phyloP scores from a whole-genome alignment of 352 stramenopile species.

The Thraustochytrium sp. region DNA sequence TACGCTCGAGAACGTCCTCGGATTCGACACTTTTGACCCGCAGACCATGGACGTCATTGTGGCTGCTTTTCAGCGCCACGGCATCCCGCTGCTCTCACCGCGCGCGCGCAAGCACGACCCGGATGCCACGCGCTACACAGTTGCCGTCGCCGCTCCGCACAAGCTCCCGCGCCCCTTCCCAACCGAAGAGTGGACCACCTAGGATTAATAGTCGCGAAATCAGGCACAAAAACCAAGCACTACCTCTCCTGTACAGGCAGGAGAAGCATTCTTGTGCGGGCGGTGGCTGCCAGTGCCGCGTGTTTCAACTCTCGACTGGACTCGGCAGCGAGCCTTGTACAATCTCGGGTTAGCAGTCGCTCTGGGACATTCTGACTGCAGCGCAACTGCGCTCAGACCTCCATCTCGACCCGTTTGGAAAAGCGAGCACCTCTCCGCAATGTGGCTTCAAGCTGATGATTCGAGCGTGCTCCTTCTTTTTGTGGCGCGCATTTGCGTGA shows the following conservation, averaged over 20 bases:
- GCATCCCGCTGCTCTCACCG: constrained; percentile 11
- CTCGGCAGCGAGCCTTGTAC: too few species aligned
- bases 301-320: too few species aligned
- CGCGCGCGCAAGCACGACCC: constrained; percentile 5
- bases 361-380: too few species aligned
- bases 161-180: background rate
- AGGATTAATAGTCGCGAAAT: background rate
- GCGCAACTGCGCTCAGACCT: too few species aligned
- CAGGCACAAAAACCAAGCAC: background rate
- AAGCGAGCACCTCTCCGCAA: too few species aligned
- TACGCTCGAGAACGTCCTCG: constrained; percentile 84
- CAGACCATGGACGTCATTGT: constrained; percentile 65
- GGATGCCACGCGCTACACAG: background rate
- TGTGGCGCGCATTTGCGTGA: too few species aligned
- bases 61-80: constrained; percentile 60
- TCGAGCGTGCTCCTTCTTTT: too few species aligned
- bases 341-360: too few species aligned
- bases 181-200: constrained; percentile 11
- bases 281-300: too few species aligned
- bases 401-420: too few species aligned
- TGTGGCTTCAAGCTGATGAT: too few species aligned
- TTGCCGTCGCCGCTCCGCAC: background rate
- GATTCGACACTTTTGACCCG: constrained; percentile 79
- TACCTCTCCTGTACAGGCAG: background rate
- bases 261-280: too few species aligned